Conservation (phyloP, 1,284 basidiomycete species). For the Inonotus hispidus region DNA sequence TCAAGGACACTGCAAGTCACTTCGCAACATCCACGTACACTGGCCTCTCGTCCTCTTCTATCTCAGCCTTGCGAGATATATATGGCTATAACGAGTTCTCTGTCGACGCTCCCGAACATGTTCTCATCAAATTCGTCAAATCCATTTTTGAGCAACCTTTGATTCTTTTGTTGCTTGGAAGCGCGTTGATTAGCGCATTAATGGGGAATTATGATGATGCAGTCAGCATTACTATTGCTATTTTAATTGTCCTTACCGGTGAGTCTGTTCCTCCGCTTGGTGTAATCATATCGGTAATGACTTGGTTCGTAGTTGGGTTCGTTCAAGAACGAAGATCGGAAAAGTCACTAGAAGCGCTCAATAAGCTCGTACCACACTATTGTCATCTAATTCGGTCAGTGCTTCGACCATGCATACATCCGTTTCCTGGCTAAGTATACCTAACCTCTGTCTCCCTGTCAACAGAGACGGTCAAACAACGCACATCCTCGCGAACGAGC, state of each 20-base stretch:
- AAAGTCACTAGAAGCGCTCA: constrained; percentile 90
- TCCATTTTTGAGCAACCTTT: constrained; percentile 93
- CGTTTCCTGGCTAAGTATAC: background rate
- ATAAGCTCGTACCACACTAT: constrained; percentile 95
- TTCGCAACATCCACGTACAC: constrained; percentile 55
- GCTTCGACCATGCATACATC: background rate
- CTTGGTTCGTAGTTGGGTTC: constrained; percentile 69
- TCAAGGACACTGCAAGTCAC: constrained; percentile 61
- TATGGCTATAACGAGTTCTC: constrained; percentile 95
- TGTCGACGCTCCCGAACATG: constrained; percentile 76
- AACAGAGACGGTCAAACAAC: constrained; percentile 65
- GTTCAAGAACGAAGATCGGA: constrained; percentile 95
- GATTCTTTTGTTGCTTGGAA: constrained; percentile 85
- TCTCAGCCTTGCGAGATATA: constrained; percentile 60
- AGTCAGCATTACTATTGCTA: constrained; percentile 89
- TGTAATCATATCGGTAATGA: background rate
- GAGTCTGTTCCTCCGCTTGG: constrained; percentile 25
- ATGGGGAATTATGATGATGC: constrained; percentile 96
- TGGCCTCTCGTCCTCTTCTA: constrained; percentile 62
- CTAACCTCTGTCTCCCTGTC: constrained; percentile 7
- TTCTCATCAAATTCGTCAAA: constrained; percentile 83
- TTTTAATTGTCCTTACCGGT: constrained; percentile 91
- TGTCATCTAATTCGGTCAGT: constrained; percentile 68
- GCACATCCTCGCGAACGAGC: constrained; percentile 86
- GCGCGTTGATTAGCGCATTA: constrained; percentile 79